These are phyloP conservation scores for Volvox africanus DNA, from an alignment of 139 green algal genomes.

Conservation along the genomic window DNA sequence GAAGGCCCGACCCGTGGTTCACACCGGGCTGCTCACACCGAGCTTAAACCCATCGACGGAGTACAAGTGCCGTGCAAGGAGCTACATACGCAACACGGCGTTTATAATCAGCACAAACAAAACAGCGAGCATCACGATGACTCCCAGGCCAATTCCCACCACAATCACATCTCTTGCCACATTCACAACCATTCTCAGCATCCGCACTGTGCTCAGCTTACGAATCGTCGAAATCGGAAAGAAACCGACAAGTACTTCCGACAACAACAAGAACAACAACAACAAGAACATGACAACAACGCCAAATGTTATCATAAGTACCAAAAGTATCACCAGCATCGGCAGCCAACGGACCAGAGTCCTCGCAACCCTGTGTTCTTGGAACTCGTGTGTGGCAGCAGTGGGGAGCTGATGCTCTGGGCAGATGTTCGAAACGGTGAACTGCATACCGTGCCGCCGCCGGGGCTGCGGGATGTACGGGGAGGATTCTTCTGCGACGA, in stretches of 20 bases:
- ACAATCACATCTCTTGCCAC: too few relatives aligned
- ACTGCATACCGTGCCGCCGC: background rate
- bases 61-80: background rate
- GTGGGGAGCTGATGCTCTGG: slow-evolving; percentile 9
- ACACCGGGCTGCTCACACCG: background rate
- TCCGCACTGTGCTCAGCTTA: too few relatives aligned
- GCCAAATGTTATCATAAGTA: too few relatives aligned
- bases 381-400: background rate
- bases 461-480: slow-evolving; percentile 58
- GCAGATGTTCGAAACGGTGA: slow-evolving; percentile 19
- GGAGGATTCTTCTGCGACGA: slow-evolving; percentile 95
- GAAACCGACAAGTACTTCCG: too few relatives aligned
- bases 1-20: background rate
- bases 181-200: too few relatives aligned
- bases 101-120: background rate
- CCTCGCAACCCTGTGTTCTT: background rate
- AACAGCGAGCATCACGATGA: background rate
- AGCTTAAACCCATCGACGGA: background rate
- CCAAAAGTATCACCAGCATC: background rate
- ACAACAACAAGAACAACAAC: too few relatives aligned
- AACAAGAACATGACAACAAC: too few relatives aligned
- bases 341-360: background rate
- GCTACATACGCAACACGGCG: background rate
- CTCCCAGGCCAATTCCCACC: background rate
- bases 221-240: too few relatives aligned